Evolutionary conservation across 2,329 filamentous ascomycete species (phyloP).

Genomic region (Pyrenophora tritici-repentis): DNA sequence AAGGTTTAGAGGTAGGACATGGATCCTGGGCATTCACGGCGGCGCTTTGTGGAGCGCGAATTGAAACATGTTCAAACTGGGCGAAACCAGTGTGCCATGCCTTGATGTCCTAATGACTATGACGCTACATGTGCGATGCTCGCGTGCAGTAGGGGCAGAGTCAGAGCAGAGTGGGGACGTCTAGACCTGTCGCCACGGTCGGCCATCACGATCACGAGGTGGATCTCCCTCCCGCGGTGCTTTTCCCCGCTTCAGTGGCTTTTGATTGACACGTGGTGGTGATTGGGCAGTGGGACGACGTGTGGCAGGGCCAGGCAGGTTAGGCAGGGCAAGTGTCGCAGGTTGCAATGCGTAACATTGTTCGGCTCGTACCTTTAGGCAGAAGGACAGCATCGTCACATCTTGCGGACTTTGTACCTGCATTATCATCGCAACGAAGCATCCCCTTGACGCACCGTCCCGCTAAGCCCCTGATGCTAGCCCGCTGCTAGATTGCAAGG

Average conservation of each 20-base stretch:
- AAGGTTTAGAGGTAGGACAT: background rate
- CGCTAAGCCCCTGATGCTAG: slow-evolving; percentile 27
- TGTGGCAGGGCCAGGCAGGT: too few relatives aligned
- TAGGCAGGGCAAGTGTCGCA: slow-evolving; percentile 11
- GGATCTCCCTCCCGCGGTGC: slow-evolving; percentile 9
- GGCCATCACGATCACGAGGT: slow-evolving; percentile 3
- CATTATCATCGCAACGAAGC: slow-evolving; percentile 19
- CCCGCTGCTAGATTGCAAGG: slow-evolving; percentile 1
- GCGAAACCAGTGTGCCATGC: too few relatives aligned
- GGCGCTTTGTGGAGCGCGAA: background rate
- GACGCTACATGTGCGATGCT: background rate
- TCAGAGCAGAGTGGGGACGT: background rate
- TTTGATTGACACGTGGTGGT: slow-evolving; percentile 13
- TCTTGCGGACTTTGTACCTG: slow-evolving; percentile 15
- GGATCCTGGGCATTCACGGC: background rate
- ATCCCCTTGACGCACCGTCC: slow-evolving; percentile 19
- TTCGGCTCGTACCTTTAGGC: background rate
- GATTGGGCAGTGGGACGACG: slow-evolving; percentile 8
- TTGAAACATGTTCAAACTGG: too few relatives aligned
- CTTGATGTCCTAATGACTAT: background rate
- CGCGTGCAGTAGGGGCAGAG: slow-evolving; percentile 8
- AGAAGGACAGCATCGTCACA: background rate
- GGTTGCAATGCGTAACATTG: slow-evolving; percentile 14
- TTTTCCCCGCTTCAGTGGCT: slow-evolving; percentile 7
- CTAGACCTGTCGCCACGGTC: background rate